These are phyloP conservation scores for Endogone sp. DNA, from an alignment of 192 early-diverging fungal species.

Conservation along the genomic window DNA sequence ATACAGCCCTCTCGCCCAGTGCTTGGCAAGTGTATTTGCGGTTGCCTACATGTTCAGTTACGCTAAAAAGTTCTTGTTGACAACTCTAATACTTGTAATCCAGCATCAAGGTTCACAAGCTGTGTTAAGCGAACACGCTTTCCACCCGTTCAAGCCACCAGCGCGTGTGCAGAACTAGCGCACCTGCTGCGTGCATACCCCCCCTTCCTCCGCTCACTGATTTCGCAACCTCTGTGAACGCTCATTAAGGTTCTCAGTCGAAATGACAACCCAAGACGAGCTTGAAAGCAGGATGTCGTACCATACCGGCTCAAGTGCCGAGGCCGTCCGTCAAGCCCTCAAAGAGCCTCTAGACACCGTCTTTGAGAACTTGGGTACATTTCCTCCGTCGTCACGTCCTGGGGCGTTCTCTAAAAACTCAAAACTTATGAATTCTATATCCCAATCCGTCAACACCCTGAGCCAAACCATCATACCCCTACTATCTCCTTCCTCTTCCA, in stretches of 20 bases:
- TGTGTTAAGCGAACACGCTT: not conserved
- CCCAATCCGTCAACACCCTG: not conserved
- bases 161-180: no score
- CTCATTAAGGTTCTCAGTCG: not conserved
- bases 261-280: not conserved
- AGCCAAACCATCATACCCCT: not conserved
- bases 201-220: not conserved
- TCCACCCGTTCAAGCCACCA: not conserved
- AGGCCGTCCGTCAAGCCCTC: no score
- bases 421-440: not conserved
- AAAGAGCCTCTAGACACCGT: not conserved
- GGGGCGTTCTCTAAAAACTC: not conserved
- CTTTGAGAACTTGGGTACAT: not conserved
- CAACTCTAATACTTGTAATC: no score
- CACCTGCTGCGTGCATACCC: no score
- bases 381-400: not conserved
- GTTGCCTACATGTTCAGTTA: no score
- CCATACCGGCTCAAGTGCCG: not conserved
- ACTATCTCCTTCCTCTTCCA: not conserved
- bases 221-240: not conserved
- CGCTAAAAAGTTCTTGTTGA: no score
- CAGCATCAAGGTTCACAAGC: no score
- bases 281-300: not conserved
- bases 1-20: no score
- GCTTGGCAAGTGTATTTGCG: no score